Evolutionary conservation across 2,329 filamentous ascomycete genomes (phyloP).

Genomic region (Fusarium chuoi): DNA sequence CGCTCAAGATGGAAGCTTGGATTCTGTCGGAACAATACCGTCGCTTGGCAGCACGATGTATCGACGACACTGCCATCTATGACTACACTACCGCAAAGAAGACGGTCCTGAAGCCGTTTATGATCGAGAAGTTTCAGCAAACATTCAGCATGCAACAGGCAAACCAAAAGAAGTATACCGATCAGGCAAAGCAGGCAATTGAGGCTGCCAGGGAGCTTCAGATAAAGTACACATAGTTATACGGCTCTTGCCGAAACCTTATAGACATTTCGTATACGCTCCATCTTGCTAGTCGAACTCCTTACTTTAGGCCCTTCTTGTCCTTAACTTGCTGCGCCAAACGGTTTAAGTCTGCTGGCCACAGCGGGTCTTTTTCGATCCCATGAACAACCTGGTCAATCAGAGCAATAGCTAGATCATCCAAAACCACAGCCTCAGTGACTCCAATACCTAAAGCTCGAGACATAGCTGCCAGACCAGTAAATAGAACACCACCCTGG

Average conservation of each 20-base stretch:
- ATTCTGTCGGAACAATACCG: slow-evolving; percentile 23
- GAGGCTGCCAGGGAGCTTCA: background rate
- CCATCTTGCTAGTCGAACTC: rapidly evolving
- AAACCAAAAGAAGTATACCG: background rate
- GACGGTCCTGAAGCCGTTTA: slow-evolving; percentile 23
- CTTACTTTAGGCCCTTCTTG: background rate
- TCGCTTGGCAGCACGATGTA: slow-evolving; percentile 23
- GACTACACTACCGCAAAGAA: slow-evolving; percentile 20
- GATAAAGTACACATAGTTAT: background rate
- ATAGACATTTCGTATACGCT: rapidly evolving
- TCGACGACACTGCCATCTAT: slow-evolving; percentile 27
- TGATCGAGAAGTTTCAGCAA: slow-evolving; percentile 24
- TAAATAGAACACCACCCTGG: background rate
- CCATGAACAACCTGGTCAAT: background rate
- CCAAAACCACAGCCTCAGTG: background rate
- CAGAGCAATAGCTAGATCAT: background rate
- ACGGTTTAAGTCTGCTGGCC: background rate
- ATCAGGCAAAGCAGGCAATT: background rate
- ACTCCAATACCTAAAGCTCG: background rate
- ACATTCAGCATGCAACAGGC: slow-evolving; percentile 12
- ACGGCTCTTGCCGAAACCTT: rapidly evolving
- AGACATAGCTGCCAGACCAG: background rate
- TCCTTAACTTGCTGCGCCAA: background rate
- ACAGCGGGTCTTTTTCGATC: background rate
- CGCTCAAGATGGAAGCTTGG: slow-evolving; percentile 29